Evolutionary conservation across 768 basidiomycete genomes (phyloP), one percentile per base, ranked within the genome.

Genomic region (Harrya chromipes): DNA sequence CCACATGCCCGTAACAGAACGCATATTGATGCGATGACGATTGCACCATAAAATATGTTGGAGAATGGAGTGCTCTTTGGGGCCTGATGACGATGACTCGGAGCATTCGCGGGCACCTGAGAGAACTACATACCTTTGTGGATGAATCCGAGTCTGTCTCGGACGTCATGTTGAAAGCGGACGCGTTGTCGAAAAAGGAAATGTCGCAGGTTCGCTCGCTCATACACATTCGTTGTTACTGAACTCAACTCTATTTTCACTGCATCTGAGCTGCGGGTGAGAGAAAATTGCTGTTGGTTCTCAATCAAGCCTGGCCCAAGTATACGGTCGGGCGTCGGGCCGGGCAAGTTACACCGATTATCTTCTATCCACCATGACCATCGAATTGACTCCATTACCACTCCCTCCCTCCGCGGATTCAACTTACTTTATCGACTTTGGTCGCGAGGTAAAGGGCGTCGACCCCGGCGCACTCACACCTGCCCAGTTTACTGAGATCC

Each of bases 391-490:
- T 21, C 80, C 88, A 45, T 70, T 94, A 6, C 80, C 88, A 7
- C 72, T 90, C 3, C 88, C 92, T 16, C 67, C 80, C n/a, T 80
- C 83, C 26, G 86, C 85, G 11, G 83, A 92, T 63, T 64, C 82
- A 6, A 69, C 78, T 34, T 79, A 80, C 66, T 85, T 93, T 64
- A 59, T 68, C 33, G 72, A 82, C 49, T 91, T 94, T 67, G 92
- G 92, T 2, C 75, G 85, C 26, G 77, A 87, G 63, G 89, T 94
- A 36, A 80, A 78, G 57, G 88, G 87, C 11, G 74, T 88, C 41
- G 70, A 87, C 59, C 90, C 88, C 0, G 84, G 78, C 0, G 70
- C 70, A 11, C 73, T 91, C 40, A 73, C 78, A 6, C 72, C 79
- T 14, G 78, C 77, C 37, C 70, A 87, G 63, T 84, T 89, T 64